These are phyloP conservation scores for Carnegiea gigantea DNA, from an alignment of 179 eudicot genomes.

Conservation along the genomic window DNA sequence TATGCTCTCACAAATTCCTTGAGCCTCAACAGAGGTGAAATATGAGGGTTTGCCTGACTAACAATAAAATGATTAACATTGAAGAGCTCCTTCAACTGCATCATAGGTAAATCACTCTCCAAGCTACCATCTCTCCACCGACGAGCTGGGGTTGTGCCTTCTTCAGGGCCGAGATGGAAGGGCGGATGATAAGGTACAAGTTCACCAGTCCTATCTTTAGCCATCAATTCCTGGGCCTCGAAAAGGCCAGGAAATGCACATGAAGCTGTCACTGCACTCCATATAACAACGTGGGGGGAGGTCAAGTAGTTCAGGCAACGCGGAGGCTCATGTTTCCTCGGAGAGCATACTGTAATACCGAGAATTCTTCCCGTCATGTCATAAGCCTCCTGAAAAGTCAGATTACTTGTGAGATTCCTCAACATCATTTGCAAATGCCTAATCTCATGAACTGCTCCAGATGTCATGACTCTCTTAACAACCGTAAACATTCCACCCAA, in stretches of 20 bases:
- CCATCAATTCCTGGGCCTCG: slow-evolving; percentile 99
- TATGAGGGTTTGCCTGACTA: slow-evolving; percentile 97
- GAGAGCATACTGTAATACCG: slow-evolving; percentile 93
- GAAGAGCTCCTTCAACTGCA: slow-evolving; percentile 93
- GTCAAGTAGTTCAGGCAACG: slow-evolving; percentile 94
- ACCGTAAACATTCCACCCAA: slow-evolving; percentile 77
- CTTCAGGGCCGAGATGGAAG: slow-evolving; percentile 78
- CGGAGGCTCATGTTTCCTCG: slow-evolving; percentile 94
- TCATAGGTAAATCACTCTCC: slow-evolving; percentile 97
- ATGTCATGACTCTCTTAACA: slow-evolving; percentile 69
- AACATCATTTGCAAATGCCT: slow-evolving; percentile 78
- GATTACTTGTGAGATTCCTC: slow-evolving; percentile 72
- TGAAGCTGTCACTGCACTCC: slow-evolving; percentile 99
- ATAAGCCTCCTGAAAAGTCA: slow-evolving; percentile 94
- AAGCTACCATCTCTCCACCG: slow-evolving; percentile 99
- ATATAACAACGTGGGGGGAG: slow-evolving; percentile 95
- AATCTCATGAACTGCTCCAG: slow-evolving; percentile 89
- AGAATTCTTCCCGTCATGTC: slow-evolving; percentile 92
- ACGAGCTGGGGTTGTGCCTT: slow-evolving; percentile 58
- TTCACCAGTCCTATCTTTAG: slow-evolving; percentile 83
- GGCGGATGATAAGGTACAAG: slow-evolving; percentile 97
- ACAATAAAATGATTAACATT: slow-evolving; percentile 97
- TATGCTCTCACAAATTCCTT: slow-evolving; percentile 82
- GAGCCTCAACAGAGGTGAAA: slow-evolving; percentile 76
- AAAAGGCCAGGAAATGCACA: slow-evolving; percentile 99